Base-by-base conservation (phyloP, 164 flowering plant genomes). In the Malania oleifera region DNA sequence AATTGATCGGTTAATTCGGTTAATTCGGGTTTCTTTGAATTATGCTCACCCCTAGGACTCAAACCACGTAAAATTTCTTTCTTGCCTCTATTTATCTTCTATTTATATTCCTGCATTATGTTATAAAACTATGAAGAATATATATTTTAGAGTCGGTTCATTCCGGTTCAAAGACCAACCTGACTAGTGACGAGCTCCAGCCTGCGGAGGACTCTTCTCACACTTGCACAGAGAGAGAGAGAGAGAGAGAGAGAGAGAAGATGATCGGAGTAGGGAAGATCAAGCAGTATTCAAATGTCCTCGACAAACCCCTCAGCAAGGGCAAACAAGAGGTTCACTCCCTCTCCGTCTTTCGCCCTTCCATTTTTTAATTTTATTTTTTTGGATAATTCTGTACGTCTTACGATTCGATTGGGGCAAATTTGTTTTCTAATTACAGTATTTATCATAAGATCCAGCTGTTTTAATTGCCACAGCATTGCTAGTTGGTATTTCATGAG, bases 241-340 rank as follows among this genome's bases (percentile, higher is more conserved):
- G 44, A 40, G 26, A 46, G 50, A 15, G 26, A 23, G 26, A 46
- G 50, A 17, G 46, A 34, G 19, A 53, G 24, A 34, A 20, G 70
- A 92, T 93, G 97, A 90, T 93, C 63, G 96, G 98, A 70, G 97
- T 73, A 15, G 93, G 96, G 66, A 90, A 90, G 87, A 73, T 76
- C 60, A 95, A 95, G 79, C 99, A 95, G 47, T 91, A 95, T 74
- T 49, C 87, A 1, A 95, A 88, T 41, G 90, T 95, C 41, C 93
- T 95, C 65, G 99, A 95, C 39, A 91, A 83, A 52, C 99, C 99
- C 50, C 83, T 95, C 71, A 82, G 90, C 88, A 95, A 82, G 67
- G 99, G 99, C 68, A 95, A 91, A 70, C 99, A 95, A 73, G 99
- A 91, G 99, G 99, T 95, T 17, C 28, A 0, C 23, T 23, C 24